Evolutionary conservation across 1,139 yeast species (phyloP).

Genomic region (Debaryomyces fabryi): DNA sequence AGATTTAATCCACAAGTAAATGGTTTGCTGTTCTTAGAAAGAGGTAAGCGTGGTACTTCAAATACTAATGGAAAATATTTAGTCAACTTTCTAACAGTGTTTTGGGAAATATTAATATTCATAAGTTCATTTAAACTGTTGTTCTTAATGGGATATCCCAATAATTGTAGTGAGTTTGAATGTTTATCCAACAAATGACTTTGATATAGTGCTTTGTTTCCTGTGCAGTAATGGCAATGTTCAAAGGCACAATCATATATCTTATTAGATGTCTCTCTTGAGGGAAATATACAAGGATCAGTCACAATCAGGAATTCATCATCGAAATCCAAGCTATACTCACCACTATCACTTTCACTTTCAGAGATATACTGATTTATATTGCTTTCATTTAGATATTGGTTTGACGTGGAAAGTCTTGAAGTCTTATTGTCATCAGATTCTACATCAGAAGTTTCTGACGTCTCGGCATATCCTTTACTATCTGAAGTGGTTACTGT

Average conservation of each 20-base stretch:
- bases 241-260: conserved; percentile 35
- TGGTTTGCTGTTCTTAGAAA: conserved; percentile 24
- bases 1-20: conserved; percentile 18
- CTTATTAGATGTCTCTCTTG: neutral
- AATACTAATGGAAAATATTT: conserved; percentile 32
- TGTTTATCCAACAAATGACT: conserved; percentile 36
- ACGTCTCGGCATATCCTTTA: neutral
- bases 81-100: conserved; percentile 17
- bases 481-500: neutral
- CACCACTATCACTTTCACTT: neutral
- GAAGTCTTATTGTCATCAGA: conserved; percentile 6
- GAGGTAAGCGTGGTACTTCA: conserved; percentile 29
- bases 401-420: neutral
- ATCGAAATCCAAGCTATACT: conserved; percentile 19
- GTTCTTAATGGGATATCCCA: conserved; percentile 39
- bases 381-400: neutral
- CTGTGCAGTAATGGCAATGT: conserved; percentile 35
- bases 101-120: conserved; percentile 13
- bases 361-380: neutral
- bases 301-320: conserved; percentile 31
- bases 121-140: conserved; percentile 7
- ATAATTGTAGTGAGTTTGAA: conserved; percentile 20
- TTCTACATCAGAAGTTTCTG: conserved; percentile 8
- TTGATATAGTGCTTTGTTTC: conserved; percentile 32
- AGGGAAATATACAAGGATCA: conserved; percentile 14